Conservation (phyloP, 129 eudicot genomes). For the Chrysanthemum lavandulifolium region DNA sequence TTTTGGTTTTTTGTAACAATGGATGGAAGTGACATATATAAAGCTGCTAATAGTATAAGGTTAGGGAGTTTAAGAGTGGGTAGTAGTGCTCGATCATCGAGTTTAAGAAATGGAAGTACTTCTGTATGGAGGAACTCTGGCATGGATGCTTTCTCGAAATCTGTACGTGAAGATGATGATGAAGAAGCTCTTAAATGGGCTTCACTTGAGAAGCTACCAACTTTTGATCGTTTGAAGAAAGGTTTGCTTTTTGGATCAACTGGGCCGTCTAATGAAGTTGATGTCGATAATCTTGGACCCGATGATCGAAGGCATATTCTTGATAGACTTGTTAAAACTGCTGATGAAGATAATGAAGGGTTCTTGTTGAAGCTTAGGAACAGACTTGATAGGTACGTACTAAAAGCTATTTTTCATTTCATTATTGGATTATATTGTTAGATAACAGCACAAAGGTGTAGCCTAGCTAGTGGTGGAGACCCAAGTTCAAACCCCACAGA, state of each 20-base stretch:
- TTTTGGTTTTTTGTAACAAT: conserved; percentile 1
- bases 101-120: conserved; percentile 43
- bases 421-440: too few species aligned
- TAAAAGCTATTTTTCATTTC: not conserved
- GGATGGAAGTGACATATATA: conserved; percentile 40
- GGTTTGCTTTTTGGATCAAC: conserved; percentile 64
- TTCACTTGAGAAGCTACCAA: conserved; percentile 79
- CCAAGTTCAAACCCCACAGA: too few species aligned
- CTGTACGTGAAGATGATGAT: conserved; percentile 63
- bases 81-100: not conserved
- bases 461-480: too few species aligned
- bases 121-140: conserved; percentile 46
- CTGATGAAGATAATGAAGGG: conserved; percentile 68
- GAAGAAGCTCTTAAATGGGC: conserved; percentile 98
- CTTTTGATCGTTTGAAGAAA: conserved; percentile 67
- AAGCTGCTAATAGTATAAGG: conserved; percentile 33
- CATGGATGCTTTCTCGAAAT: conserved; percentile 47
- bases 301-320: conserved; percentile 49
- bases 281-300: conserved; percentile 54
- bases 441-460: too few species aligned
- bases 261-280: conserved; percentile 50
- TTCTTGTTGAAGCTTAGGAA: conserved; percentile 60
- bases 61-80: conserved; percentile 20
- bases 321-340: conserved; percentile 56
- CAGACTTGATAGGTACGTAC: conserved; percentile 51